A percentile compares a stretch with the other conserved stretches of the same genome.
phyloP scores from a whole-genome alignment of 805 yeast species.

The Suhomyces pyralidae region DNA sequence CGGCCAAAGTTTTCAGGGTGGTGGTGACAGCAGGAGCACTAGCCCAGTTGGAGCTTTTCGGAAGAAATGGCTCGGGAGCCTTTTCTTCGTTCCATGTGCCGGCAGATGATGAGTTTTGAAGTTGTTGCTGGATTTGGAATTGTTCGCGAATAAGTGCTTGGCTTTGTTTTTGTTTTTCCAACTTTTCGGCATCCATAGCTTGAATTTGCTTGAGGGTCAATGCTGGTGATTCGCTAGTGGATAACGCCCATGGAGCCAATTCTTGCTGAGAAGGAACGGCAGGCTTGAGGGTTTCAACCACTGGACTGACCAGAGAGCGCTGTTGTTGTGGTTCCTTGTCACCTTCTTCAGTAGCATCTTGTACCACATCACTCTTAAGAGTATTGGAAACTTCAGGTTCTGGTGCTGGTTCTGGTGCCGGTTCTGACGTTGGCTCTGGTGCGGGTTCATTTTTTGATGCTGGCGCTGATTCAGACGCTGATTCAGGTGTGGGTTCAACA shows the following conservation, averaged over 20 bases:
- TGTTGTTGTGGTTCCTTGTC: neutral
- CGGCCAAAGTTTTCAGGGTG: slow-evolving; percentile 53
- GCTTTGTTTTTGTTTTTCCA: slow-evolving; percentile 35
- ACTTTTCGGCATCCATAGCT: slow-evolving; percentile 45
- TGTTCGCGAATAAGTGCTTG: slow-evolving; percentile 32
- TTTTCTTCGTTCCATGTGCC: slow-evolving; percentile 23
- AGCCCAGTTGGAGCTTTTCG: slow-evolving; percentile 47
- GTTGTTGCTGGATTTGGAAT: slow-evolving; percentile 15
- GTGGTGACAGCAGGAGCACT: slow-evolving; percentile 20
- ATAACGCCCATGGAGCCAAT: slow-evolving; percentile 57
- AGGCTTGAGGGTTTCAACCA: slow-evolving; percentile 14
- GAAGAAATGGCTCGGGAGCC: slow-evolving; percentile 28
- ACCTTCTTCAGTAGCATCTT: neutral
- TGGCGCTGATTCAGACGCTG: neutral
- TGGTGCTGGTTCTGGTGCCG: neutral
- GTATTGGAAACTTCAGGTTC: neutral
- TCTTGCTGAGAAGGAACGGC: slow-evolving; percentile 14
- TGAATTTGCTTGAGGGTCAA: slow-evolving; percentile 52
- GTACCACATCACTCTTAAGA: neutral
- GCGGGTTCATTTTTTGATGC: too few species aligned
- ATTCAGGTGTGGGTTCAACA: neutral
- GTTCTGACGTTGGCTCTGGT: neutral
- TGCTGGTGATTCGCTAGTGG: slow-evolving; percentile 29
- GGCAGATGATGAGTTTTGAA: slow-evolving; percentile 11
- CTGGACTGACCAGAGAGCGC: neutral